Percentiles rank a stretch among this genome's conserved stretches.
These are phyloP conservation scores for Malassezia nana DNA, from an alignment of 1,284 basidiomycete genomes.

Conservation along the genomic window DNA sequence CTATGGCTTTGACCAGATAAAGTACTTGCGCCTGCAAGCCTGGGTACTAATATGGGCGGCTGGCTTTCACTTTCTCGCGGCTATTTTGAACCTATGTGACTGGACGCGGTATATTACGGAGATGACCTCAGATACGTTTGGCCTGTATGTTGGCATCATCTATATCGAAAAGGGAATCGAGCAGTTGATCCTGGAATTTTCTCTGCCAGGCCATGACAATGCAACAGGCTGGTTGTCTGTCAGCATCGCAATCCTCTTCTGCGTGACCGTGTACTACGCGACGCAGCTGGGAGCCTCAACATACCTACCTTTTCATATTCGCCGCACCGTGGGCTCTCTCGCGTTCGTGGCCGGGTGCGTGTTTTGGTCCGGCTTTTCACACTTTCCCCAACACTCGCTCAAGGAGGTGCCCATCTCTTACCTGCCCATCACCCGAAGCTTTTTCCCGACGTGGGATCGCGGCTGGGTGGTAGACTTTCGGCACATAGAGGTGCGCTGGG, in stretches of 20 bases:
- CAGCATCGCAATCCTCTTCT: constrained; percentile 51
- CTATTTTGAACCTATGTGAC: constrained; percentile 60
- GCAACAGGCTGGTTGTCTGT: constrained; percentile 50
- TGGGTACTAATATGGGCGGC: constrained; percentile 92
- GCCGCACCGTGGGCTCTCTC: constrained; percentile 48
- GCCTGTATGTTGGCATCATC: constrained; percentile 54
- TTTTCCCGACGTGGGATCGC: constrained; percentile 59
- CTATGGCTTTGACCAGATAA: constrained; percentile 32
- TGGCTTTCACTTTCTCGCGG: constrained; percentile 79
- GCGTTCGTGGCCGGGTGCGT: constrained; percentile 49
- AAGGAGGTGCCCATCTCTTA: constrained; percentile 32
- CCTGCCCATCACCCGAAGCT: constrained; percentile 45
- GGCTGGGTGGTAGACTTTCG: constrained; percentile 84
- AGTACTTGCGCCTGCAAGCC: constrained; percentile 40
- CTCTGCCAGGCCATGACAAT: constrained; percentile 36
- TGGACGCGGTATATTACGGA: constrained; percentile 52
- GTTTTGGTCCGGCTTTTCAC: constrained; percentile 51
- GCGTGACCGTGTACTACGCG: constrained; percentile 49
- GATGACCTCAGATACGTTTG: constrained; percentile 87
- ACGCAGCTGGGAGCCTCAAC: constrained; percentile 33
- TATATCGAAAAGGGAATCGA: constrained; percentile 51
- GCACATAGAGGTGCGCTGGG: constrained; percentile 79
- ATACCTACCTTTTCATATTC: constrained; percentile 47
- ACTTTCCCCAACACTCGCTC: constrained; percentile 44
- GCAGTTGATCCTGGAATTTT: constrained; percentile 49